A percentile compares a stretch with the other conserved stretches of the same genome.
These are phyloP conservation scores for Fusarium sp. DNA, from an alignment of 2,329 filamentous ascomycete genomes.

Conservation along the genomic window DNA sequence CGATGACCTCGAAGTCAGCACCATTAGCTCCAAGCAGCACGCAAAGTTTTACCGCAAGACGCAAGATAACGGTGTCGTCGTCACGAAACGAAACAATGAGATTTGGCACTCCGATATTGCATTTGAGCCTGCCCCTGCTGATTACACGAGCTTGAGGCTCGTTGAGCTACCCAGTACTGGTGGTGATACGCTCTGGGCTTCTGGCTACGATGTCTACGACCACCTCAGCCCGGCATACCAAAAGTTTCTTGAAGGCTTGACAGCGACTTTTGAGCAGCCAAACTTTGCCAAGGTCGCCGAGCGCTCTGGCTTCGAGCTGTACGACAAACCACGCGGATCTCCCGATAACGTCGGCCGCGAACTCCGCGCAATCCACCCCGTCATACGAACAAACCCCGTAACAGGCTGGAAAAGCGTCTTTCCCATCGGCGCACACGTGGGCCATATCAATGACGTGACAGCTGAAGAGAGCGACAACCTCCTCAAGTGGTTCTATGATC, in stretches of 20 bases:
- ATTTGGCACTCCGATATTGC: slow-evolving; percentile 73
- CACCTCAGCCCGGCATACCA: slow-evolving; percentile 68
- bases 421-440: slow-evolving; percentile 63
- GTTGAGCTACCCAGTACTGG: slow-evolving; percentile 66
- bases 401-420: slow-evolving; percentile 70
- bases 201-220: slow-evolving; percentile 75
- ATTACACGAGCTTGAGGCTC: slow-evolving; percentile 70
- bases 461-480: slow-evolving; percentile 61
- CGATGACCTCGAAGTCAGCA: slow-evolving; percentile 71
- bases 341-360: slow-evolving; percentile 63
- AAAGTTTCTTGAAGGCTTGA: slow-evolving; percentile 69
- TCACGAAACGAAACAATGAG: slow-evolving; percentile 26
- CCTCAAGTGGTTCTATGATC: slow-evolving; percentile 63
- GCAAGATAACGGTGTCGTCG: slow-evolving; percentile 47
- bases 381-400: slow-evolving; percentile 68
- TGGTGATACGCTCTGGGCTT: slow-evolving; percentile 74
- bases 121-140: slow-evolving; percentile 72
- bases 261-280: slow-evolving; percentile 65
- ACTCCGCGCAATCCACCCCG: slow-evolving; percentile 64
- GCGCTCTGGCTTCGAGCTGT: slow-evolving; percentile 58
- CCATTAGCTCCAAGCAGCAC: slow-evolving; percentile 66
- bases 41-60: slow-evolving; percentile 61
- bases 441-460: slow-evolving; percentile 63
- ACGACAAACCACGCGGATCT: slow-evolving; percentile 58
- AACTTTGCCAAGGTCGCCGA: slow-evolving; percentile 62